These are phyloP conservation scores for Lachnellula cervina DNA, from an alignment of 2,329 filamentous ascomycete species.

Conservation along the genomic window DNA sequence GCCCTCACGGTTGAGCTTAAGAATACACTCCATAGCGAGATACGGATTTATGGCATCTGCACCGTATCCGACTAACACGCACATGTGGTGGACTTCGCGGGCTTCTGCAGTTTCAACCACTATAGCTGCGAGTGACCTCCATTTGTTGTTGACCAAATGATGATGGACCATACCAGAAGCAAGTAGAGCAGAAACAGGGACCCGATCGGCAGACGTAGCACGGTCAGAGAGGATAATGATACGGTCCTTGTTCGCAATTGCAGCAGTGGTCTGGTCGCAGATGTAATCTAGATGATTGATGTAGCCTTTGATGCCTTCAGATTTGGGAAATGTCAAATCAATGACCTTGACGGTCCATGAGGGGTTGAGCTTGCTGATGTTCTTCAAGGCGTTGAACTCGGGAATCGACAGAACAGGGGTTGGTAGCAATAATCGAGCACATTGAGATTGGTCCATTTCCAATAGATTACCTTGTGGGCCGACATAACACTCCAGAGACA, in stretches of 20 bases:
- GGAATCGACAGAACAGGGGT: conserved; percentile 86
- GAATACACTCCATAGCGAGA: conserved; percentile 89
- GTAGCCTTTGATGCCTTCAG: conserved; percentile 76
- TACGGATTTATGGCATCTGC: conserved; percentile 94
- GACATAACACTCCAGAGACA: conserved; percentile 95
- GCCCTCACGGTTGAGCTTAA: conserved; percentile 92
- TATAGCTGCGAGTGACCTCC: conserved; percentile 82
- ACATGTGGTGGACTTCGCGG: conserved; percentile 97
- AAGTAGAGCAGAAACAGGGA: conserved; percentile 79
- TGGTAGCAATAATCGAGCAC: conserved; percentile 76
- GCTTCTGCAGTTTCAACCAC: conserved; percentile 91
- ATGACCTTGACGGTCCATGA: conserved; percentile 87
- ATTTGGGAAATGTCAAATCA: conserved; percentile 90
- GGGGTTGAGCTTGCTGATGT: conserved; percentile 66
- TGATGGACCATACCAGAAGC: conserved; percentile 94
- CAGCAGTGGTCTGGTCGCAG: conserved; percentile 76
- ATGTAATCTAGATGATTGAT: conserved; percentile 83
- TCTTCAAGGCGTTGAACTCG: conserved; percentile 83
- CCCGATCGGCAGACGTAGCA: conserved; percentile 74
- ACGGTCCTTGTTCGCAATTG: conserved; percentile 77
- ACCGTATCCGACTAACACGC: conserved; percentile 93
- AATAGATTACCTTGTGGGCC: conserved; percentile 92
- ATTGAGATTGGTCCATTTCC: conserved; percentile 89
- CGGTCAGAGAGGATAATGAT: conserved; percentile 88
- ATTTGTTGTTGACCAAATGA: conserved; percentile 91